Conservation (phyloP, 140 eudicot genomes). For the Senecio squalidus region DNA sequence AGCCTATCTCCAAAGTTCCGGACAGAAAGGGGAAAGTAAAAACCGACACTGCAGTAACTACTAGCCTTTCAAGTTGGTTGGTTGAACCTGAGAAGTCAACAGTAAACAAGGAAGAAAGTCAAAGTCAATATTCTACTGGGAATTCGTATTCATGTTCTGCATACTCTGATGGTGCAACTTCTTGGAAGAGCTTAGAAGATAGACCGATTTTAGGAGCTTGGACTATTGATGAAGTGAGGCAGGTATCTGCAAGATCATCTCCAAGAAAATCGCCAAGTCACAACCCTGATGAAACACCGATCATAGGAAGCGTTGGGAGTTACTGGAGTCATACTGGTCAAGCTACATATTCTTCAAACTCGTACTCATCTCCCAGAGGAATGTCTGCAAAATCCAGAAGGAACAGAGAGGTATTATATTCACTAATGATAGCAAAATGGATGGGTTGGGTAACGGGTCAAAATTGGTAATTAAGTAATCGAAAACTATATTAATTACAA, state of each 20-base stretch:
- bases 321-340: slow-evolving; percentile 63
- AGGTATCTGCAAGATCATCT: slow-evolving; percentile 39
- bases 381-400: slow-evolving; percentile 29
- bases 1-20: slow-evolving; percentile 19
- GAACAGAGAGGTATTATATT: slow-evolving; percentile 22
- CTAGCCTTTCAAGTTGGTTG: slow-evolving; percentile 89
- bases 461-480: background rate
- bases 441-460: background rate
- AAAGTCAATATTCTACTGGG: slow-evolving; percentile 39
- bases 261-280: slow-evolving; percentile 44
- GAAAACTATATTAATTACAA: background rate
- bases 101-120: slow-evolving; percentile 30
- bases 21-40: slow-evolving; percentile 13
- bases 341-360: slow-evolving; percentile 29
- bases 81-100: slow-evolving; percentile 35
- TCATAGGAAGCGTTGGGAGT: slow-evolving; percentile 70
- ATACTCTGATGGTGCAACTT: slow-evolving; percentile 31
- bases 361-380: slow-evolving; percentile 25
- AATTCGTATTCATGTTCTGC: slow-evolving; percentile 35
- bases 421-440: background rate
- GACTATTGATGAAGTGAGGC: slow-evolving; percentile 39
- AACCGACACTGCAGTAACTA: slow-evolving; percentile 38
- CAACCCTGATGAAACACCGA: slow-evolving; percentile 48
- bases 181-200: slow-evolving; percentile 50
- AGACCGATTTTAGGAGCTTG: slow-evolving; percentile 63